These are phyloP conservation scores for Neopestalotiopsis clavispora DNA, from an alignment of 2,329 filamentous ascomycete genomes.

Conservation along the genomic window DNA sequence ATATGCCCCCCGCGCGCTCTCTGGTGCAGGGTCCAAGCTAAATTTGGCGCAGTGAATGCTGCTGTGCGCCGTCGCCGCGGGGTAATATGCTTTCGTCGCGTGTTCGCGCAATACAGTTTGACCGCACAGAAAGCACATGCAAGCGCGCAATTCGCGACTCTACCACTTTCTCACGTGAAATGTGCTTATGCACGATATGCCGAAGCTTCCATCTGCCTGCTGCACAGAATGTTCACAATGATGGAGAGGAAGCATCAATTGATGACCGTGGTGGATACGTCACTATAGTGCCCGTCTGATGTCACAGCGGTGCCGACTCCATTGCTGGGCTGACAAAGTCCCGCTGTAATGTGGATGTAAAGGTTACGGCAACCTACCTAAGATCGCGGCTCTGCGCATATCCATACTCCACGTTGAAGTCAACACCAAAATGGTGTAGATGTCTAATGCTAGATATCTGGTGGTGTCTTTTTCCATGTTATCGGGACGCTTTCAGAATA, in stretches of 20 bases:
- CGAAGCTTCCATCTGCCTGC: background rate
- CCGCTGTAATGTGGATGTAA: background rate
- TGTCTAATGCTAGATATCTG: no score
- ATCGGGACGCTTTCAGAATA: no score
- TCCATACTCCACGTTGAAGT: background rate
- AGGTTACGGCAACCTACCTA: background rate
- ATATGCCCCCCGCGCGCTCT: background rate
- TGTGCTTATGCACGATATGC: background rate
- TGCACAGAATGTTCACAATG: no score
- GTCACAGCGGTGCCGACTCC: background rate
- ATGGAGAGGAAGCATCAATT: background rate
- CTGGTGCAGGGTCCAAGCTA: background rate
- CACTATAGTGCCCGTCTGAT: conserved; percentile 1
- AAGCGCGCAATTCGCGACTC: background rate
- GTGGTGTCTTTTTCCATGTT: no score
- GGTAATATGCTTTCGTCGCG: background rate
- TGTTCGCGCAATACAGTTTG: background rate
- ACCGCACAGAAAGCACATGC: background rate
- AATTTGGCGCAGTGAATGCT: background rate
- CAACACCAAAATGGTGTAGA: no score
- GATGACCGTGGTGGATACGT: background rate
- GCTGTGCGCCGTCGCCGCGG: background rate
- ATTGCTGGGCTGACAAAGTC: background rate
- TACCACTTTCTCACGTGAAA: no score
- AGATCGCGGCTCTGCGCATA: background rate